Evolutionary conservation across 2,329 filamentous ascomycete genomes (phyloP).

Genomic region (Boeremia exigua): DNA sequence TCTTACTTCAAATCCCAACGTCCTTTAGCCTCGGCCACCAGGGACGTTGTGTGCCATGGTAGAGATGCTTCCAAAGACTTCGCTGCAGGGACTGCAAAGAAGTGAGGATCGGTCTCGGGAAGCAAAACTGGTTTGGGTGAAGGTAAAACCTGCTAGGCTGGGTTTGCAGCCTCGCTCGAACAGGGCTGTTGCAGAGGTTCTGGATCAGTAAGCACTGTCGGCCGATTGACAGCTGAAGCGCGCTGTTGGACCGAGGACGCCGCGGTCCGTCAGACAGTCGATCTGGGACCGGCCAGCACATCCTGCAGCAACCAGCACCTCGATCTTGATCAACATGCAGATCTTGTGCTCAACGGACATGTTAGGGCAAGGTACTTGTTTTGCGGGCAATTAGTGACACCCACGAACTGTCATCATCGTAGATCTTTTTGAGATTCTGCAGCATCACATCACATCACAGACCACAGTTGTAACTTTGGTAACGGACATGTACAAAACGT

Average conservation of each 20-base stretch:
- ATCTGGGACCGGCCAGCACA: constrained; percentile 9
- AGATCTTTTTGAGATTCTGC: neutral
- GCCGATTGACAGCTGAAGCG: neutral
- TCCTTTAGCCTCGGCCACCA: constrained; percentile 7
- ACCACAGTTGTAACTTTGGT: neutral
- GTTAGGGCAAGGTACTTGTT: constrained; percentile 4
- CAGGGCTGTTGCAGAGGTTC: neutral
- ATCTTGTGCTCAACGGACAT: constrained; percentile 2
- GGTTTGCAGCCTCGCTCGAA: neutral
- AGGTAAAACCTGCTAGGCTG: neutral
- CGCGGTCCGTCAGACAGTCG: constrained; percentile 2
- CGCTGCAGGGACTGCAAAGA: neutral
- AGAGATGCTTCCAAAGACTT: constrained; percentile 12
- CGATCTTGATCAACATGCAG: constrained; percentile 6
- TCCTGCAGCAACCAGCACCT: constrained; percentile 6
- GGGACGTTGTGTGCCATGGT: constrained; percentile 11
- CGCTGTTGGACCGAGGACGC: neutral
- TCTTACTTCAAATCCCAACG: neutral
- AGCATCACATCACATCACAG: neutral
- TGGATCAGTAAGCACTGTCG: neutral
- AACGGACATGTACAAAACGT: neutral
- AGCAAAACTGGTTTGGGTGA: neutral
- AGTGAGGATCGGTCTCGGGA: neutral
- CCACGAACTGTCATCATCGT: neutral
- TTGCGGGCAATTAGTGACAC: neutral